Base-by-base conservation (phyloP, 495 filamentous ascomycete species). In the Hypoxylon rickii region DNA sequence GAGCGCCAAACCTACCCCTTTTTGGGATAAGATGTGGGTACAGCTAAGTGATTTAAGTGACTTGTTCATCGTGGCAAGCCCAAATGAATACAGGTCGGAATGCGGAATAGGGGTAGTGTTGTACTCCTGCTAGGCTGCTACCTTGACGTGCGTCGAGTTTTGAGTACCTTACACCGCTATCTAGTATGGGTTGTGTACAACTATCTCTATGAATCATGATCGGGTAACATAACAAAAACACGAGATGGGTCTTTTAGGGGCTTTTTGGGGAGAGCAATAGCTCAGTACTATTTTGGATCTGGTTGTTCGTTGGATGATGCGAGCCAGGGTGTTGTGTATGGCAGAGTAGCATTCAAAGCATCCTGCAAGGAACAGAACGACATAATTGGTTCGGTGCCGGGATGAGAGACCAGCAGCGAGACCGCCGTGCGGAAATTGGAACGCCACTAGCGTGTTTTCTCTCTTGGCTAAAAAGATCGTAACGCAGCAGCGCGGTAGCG, bases 221-320 rank as follows among this genome's bases (percentile, higher is more conserved):
- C 45, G 45, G 20, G 26, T 41, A 34, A 44, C 49, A 55, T 59
- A 59, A 51, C 22, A 64, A 29, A 45, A 59, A 64, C 49, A 63
- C 59, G 59, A 63, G 59, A 63, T 63, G 60, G 60, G 55, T 60
- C 49, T 33, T 51, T 58, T 39, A n/a, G n/a, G n/a, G n/a, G n/a
- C n/a, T n/a, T n/a, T n/a, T n/a, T n/a, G n/a, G n/a, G n/a, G n/a
- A n/a, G 60, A 44, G 41, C 59, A 63, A 53, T 63, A 63, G 59
- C 48, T 55, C 33, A 51, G 60, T 16, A 54, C 50, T 64, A 64
- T 59, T 64, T 55, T 55, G 33, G 50, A 55, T 50, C 49, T 59
- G 13, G 39, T 24, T 50, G 50, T 36, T 54, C 54, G 59, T 54
- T 64, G 54, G 55, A 47, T 42, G 26, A 58, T 59, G 55, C 32